Evolutionary conservation across 495 filamentous ascomycete genomes (phyloP).

Genomic region (Tuber calosporum): DNA sequence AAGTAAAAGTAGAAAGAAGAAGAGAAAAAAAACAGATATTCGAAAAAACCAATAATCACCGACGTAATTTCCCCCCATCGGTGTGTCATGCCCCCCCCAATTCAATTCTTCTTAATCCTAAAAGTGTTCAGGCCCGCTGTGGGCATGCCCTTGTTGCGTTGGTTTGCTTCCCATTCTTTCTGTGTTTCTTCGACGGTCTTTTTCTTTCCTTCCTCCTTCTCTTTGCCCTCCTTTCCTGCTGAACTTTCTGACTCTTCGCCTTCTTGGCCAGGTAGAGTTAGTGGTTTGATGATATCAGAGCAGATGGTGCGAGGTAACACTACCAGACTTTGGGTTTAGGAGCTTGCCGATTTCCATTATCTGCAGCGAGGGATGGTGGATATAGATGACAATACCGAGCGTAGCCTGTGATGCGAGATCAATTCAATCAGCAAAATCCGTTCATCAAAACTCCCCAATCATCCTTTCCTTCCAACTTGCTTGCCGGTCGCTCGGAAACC

Average conservation of each 20-base stretch:
- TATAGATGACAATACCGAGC: background rate
- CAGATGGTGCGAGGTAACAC: background rate
- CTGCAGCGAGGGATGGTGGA: background rate
- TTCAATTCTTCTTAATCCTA: slow-evolving; percentile 26
- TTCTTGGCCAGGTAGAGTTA: slow-evolving; percentile 1
- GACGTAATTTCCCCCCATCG: background rate
- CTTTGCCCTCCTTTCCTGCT: slow-evolving; percentile 19
- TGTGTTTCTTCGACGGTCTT: slow-evolving; percentile 11
- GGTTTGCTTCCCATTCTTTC: slow-evolving; percentile 30
- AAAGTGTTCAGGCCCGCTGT: slow-evolving; percentile 29
- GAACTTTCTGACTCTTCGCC: background rate
- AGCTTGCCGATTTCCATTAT: slow-evolving; percentile 32
- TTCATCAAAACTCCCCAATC: background rate
- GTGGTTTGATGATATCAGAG: background rate
- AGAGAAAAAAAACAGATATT: background rate
- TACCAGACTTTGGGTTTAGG: slow-evolving; percentile 23
- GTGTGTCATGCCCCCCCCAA: background rate
- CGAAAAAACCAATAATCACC: background rate
- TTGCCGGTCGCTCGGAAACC: background rate
- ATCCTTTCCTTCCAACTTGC: background rate
- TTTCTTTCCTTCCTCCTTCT: slow-evolving; percentile 13
- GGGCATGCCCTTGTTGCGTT: slow-evolving; percentile 33
- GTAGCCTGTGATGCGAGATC: background rate
- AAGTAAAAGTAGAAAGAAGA: background rate
- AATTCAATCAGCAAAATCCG: background rate